A percentile compares a stretch with the other conserved stretches of the same genome.
Conservation (phyloP, 2,329 filamentous ascomycete genomes). For the Macrophomina pseudophaseolina region DNA sequence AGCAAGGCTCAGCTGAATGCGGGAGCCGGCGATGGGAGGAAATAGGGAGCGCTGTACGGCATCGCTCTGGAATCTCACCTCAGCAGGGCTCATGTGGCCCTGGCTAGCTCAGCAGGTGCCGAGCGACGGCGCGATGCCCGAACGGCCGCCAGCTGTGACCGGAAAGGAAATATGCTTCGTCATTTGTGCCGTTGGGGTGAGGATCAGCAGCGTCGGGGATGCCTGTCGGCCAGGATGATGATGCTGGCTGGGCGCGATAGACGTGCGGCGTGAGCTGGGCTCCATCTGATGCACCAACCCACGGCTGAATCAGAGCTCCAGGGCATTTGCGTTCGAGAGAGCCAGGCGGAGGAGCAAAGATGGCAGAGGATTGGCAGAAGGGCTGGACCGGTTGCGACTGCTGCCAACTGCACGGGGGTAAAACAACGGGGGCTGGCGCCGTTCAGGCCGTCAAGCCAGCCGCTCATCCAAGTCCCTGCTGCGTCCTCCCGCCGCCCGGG, state of each 20-base stretch:
- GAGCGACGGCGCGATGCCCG: slow-evolving; percentile 1
- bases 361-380: not conserved
- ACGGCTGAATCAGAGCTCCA: slow-evolving; percentile 6
- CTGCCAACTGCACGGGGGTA: not conserved
- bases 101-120: not conserved
- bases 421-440: not conserved
- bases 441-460: not conserved
- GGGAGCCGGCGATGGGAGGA: not conserved
- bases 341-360: not conserved
- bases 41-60: not conserved
- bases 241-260: not conserved
- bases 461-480: not conserved
- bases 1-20: slow-evolving; percentile 16
- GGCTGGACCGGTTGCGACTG: not conserved
- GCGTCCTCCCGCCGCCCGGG: not conserved
- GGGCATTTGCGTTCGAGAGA: not conserved
- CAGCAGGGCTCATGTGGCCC: too few species aligned
- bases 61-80: slow-evolving; percentile 8
- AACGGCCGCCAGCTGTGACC: not conserved
- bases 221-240: not conserved
- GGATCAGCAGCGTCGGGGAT: not conserved
- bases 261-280: not conserved
- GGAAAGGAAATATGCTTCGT: not conserved
- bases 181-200: not conserved
- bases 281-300: slow-evolving; percentile 6